Percentiles rank a stretch among this genome's conserved stretches.
Evolutionary conservation across 768 basidiomycete species (phyloP).

Genomic region (Serendipita sp.): DNA sequence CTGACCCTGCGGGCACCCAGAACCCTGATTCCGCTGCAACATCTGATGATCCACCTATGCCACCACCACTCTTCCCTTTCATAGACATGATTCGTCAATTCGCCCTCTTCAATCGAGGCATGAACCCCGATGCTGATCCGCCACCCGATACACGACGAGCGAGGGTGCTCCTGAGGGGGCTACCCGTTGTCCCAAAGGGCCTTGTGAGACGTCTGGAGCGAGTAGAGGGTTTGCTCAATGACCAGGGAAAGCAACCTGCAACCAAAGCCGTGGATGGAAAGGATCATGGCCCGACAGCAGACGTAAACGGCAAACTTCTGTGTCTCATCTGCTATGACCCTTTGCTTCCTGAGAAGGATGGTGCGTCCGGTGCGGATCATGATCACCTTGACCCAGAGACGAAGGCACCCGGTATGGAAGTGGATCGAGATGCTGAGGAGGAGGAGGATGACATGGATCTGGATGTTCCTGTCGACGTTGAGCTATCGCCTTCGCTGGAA

Average conservation of each 20-base stretch:
- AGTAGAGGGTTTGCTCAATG: slow-evolving; percentile 10
- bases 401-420: background rate
- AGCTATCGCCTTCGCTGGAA: background rate
- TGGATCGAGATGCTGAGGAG: background rate
- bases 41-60: background rate
- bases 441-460: background rate
- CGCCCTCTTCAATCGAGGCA: slow-evolving; percentile 11
- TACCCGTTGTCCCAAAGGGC: slow-evolving; percentile 53
- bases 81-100: background rate
- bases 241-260: background rate
- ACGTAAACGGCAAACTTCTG: background rate
- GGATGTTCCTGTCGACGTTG: background rate
- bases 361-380: background rate
- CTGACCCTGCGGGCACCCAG: background rate
- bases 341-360: background rate
- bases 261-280: background rate
- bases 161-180: slow-evolving; percentile 40
- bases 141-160: slow-evolving; percentile 54
- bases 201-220: slow-evolving; percentile 50
- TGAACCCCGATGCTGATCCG: slow-evolving; percentile 22
- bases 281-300: background rate
- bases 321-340: slow-evolving; percentile 1
- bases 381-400: background rate
- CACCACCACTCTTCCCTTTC: background rate
- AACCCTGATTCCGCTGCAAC: background rate